Evolutionary conservation across 2,329 filamentous ascomycete genomes (phyloP), one percentile per base, ranked within the genome.

Genomic region (Ceratocystis lukuohia): DNA sequence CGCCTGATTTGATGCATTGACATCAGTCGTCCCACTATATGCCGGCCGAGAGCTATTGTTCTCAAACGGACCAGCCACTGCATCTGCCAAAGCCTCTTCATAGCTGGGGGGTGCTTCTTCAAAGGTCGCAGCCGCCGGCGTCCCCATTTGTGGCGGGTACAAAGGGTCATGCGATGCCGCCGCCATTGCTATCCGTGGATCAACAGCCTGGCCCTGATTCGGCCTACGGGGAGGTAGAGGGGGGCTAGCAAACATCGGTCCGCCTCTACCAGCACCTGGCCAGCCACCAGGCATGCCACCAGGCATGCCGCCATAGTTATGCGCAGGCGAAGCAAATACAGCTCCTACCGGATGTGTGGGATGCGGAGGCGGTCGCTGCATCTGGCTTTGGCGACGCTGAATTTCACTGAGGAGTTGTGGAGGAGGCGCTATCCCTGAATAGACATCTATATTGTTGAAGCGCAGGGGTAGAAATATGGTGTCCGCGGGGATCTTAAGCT

Each of bases 91-190:
- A 12, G 91, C 91, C 75, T 96, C 92, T 75, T 96, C 91, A 73
- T 97, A 97, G 72, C 90, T 96, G 6, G 92, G 92, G 20, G 93
- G 92, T n/a, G 91, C 89, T 66, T 94, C 91, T 41, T 90, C 87
- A 69, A 83, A 79, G 0, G 74, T 72, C 20, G 78, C 75, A 1
- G 74, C 79, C 1, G 75, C 77, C 10, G 73, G 71, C 7, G 75
- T 74, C 45, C 80, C 79, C 22, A 85, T 75, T 71, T 85, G 83
- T 3, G 84, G 82, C 17, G 83, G 84, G 68, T 85, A 85, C 6
- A 83, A 73, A 2, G 83, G 79, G 70, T 84, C 82, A 25, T 74
- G 72, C 1, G 74, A 63, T 8, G 73, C 74, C 10, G 67, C 46
- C 72, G 73, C 28, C 73, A 71, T 71, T 69, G 28, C 56, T 33